A percentile compares a stretch with the other conserved stretches of the same genome.
phyloP scores from a whole-genome alignment of 805 yeast genomes.

The Pichia paraexigua region DNA sequence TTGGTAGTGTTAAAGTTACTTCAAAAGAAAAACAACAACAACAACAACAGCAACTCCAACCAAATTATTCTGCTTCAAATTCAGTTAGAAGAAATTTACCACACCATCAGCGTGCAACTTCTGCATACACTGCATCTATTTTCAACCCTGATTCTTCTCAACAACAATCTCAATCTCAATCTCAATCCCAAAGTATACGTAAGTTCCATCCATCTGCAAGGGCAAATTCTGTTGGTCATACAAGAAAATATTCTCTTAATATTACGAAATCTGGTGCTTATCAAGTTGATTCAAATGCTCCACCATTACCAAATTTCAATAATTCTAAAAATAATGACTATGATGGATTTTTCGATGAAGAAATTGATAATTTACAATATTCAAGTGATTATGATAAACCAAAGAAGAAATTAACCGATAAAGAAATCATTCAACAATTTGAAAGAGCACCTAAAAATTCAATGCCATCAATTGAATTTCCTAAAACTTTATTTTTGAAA shows the following conservation, averaged over 20 bases:
- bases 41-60: conserved; percentile 24
- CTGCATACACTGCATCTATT: conserved; percentile 30
- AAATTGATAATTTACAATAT: conserved; percentile 29
- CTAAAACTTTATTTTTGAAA: conserved; percentile 81
- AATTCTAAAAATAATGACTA: conserved; percentile 34
- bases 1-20: conserved; percentile 54
- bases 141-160: conserved; percentile 14
- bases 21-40: conserved; percentile 41
- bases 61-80: conserved; percentile 5
- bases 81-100: conserved; percentile 23
- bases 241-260: conserved; percentile 52
- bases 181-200: conserved; percentile 7
- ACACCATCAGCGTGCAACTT: conserved; percentile 30
- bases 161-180: background rate
- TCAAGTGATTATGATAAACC: conserved; percentile 20
- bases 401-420: conserved; percentile 35
- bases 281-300: conserved; percentile 24
- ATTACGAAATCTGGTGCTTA: conserved; percentile 16
- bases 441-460: conserved; percentile 60
- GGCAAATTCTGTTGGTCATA: conserved; percentile 82
- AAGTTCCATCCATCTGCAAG: conserved; percentile 72
- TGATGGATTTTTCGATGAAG: conserved; percentile 52
- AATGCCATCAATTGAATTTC: conserved; percentile 93
- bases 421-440: conserved; percentile 35
- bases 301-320: conserved; percentile 36